Percentiles rank a stretch among this genome's conserved stretches.
phyloP scores from a whole-genome alignment of 352 stramenopile species.

The Elongisporangium prolatum region DNA sequence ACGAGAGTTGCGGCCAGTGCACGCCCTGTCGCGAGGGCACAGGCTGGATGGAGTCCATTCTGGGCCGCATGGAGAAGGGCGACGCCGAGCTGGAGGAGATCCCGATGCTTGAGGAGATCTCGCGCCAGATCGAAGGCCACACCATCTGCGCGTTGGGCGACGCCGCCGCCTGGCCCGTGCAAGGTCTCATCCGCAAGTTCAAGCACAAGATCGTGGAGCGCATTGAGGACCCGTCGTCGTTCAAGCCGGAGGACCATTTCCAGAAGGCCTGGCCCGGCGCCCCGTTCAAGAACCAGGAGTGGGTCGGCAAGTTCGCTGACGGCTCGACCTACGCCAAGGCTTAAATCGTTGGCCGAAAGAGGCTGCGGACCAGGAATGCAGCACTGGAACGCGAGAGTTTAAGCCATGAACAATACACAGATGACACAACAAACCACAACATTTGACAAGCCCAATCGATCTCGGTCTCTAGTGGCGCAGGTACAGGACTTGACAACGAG shows the following conservation, averaged over 20 bases:
- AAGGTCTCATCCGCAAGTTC: conserved; percentile 98
- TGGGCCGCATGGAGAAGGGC: conserved; percentile 98
- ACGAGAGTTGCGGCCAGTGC: conserved; percentile 99
- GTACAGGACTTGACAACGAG: too few species aligned
- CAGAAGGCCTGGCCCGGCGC: conserved; percentile 94
- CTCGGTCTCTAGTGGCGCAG: too few species aligned
- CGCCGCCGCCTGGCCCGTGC: conserved; percentile 98
- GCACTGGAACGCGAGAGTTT: too few species aligned
- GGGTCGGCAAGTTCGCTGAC: conserved; percentile 91
- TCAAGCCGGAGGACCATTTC: conserved; percentile 95
- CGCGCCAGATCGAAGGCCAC: conserved; percentile 98
- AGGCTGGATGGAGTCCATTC: conserved; percentile 96
- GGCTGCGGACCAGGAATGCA: too few species aligned
- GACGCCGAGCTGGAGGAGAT: conserved; percentile 98
- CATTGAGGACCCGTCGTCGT: conserved; percentile 94
- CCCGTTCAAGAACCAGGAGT: conserved; percentile 94
- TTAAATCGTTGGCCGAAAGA: too few species aligned
- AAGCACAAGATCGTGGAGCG: conserved; percentile 98
- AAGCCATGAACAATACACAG: too few species aligned
- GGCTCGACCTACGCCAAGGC: conserved; percentile 84
- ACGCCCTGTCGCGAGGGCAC: conserved; percentile 98
- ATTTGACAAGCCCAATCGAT: too few species aligned
- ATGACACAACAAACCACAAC: too few species aligned
- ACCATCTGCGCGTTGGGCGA: conserved; percentile 99
- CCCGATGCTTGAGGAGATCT: conserved; percentile 99